phyloP scores from a whole-genome alignment of 257 asterid species.

The Orobanche coerulescens region DNA sequence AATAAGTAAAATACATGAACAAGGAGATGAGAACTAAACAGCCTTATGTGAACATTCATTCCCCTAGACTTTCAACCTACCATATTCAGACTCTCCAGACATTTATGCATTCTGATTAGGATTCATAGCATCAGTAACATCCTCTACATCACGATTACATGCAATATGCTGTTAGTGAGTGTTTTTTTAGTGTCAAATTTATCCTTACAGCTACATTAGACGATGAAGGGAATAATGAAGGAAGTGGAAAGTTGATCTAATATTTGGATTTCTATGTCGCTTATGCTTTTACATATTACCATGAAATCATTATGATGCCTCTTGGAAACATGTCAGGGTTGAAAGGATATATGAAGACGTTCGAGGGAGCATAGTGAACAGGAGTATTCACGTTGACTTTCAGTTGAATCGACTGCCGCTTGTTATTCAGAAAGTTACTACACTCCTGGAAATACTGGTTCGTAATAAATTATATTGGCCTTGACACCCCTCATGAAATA shows the following conservation, averaged over 20 bases:
- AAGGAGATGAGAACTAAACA: too few species aligned
- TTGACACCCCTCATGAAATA: neutral
- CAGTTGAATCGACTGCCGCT: slow-evolving; percentile 62
- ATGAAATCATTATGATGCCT: slow-evolving; percentile 21
- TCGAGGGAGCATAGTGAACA: slow-evolving; percentile 37
- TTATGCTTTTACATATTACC: slow-evolving; percentile 19
- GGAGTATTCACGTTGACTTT: slow-evolving; percentile 49
- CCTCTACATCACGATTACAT: slow-evolving; percentile 93
- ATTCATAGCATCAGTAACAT: too few species aligned
- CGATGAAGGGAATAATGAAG: slow-evolving; percentile 77
- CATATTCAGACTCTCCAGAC: too few species aligned
- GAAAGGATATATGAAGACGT: slow-evolving; percentile 68
- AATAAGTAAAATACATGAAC: too few species aligned
- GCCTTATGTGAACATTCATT: too few species aligned
- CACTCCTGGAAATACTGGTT: slow-evolving; percentile 89
- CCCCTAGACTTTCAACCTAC: too few species aligned
- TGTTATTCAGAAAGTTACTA: slow-evolving; percentile 82
- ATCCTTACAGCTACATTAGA: slow-evolving; percentile 68
- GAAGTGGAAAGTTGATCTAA: slow-evolving; percentile 55
- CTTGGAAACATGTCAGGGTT: slow-evolving; percentile 56
- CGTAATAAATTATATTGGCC: slow-evolving; percentile 15
- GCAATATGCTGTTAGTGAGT: slow-evolving; percentile 93
- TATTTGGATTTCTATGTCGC: slow-evolving; percentile 10
- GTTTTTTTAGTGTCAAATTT: slow-evolving; percentile 53
- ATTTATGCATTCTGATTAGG: too few species aligned